phyloP scores from a whole-genome alignment of 345 rosid species.

The Murraya koenigii region DNA sequence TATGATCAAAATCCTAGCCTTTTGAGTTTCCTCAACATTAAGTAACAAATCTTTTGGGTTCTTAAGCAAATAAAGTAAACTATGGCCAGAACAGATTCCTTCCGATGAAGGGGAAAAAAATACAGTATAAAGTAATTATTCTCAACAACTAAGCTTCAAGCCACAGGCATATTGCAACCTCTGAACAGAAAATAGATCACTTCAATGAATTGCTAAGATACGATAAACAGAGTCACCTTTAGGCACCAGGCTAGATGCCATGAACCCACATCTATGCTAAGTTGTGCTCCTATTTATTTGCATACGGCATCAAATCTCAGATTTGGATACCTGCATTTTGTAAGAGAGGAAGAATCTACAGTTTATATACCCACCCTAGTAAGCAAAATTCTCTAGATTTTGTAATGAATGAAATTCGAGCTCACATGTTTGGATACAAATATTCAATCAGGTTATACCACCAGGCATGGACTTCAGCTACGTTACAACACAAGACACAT shows the following conservation, averaged over 20 bases:
- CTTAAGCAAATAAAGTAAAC: not conserved
- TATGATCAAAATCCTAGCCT: slow-evolving; percentile 22
- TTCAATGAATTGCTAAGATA: not conserved
- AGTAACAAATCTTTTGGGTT: not conserved
- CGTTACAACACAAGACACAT: slow-evolving; percentile 47
- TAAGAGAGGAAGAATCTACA: not conserved
- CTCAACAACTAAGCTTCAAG: not conserved
- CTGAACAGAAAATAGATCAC: not conserved
- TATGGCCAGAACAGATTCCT: not conserved
- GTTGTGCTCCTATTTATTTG: not conserved
- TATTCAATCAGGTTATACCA: slow-evolving; percentile 51
- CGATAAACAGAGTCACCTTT: not conserved
- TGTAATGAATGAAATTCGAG: not conserved
- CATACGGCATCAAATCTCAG: not conserved
- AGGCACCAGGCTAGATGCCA: not conserved
- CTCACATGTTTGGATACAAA: not conserved
- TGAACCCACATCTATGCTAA: not conserved
- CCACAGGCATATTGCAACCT: not conserved
- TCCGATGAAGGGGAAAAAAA: not conserved
- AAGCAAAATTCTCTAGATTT: not conserved
- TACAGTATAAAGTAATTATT: not conserved
- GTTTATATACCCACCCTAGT: not conserved
- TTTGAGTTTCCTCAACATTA: not conserved
- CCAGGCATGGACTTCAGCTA: slow-evolving; percentile 76
- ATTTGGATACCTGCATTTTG: too few relatives aligned